Evolutionary conservation across 192 early-diverging fungal genomes (phyloP).

Genomic region (Lobosporangium transversale): DNA sequence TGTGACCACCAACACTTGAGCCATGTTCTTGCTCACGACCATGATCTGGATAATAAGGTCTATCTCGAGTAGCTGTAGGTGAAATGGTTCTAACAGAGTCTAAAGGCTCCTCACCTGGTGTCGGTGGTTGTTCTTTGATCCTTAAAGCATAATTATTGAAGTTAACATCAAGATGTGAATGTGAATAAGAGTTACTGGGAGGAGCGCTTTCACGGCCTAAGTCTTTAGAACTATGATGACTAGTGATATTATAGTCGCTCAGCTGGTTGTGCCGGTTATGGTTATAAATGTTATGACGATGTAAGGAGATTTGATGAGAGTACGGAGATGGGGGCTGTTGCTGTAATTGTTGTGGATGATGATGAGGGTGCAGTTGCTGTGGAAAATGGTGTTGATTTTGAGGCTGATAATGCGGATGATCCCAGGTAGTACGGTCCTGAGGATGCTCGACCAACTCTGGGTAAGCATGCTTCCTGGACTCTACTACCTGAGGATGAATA

Average conservation of each 20-base stretch:
- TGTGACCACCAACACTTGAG: neutral
- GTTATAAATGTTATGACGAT: neutral
- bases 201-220: no score
- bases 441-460: conserved; percentile 6
- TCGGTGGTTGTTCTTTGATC: neutral
- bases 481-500: neutral
- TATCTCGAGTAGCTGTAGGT: neutral
- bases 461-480: conserved; percentile 13
- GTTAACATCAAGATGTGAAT: neutral
- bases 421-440: neutral
- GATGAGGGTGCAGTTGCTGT: neutral
- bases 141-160: neutral
- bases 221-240: neutral
- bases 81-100: neutral
- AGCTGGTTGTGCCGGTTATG: neutral
- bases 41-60: neutral
- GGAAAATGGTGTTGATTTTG: neutral
- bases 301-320: no score
- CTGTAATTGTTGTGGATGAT: neutral
- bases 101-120: conserved; percentile 2
- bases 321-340: no score
- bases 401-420: neutral
- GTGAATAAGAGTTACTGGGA: neutral
- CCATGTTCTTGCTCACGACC: neutral
- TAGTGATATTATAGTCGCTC: neutral